Base-by-base conservation (phyloP, 352 stramenopile genomes). In the Plasmopara viticola region DNA sequence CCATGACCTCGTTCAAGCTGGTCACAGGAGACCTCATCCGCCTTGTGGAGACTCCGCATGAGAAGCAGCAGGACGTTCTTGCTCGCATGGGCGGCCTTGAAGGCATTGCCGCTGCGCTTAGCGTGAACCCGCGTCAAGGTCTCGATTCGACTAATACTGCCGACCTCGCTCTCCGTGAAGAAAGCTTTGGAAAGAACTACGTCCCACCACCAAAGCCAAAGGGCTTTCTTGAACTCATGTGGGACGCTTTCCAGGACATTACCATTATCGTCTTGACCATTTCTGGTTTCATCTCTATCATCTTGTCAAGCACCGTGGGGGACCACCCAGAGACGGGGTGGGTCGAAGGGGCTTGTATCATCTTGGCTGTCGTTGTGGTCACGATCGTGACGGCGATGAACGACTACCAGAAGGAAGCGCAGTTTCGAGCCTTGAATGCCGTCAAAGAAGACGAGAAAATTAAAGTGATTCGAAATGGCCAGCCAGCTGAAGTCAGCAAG, bases 321-420 rank as follows among this genome's bases (percentile, higher is more conserved):
- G 62, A 83, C n/a, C 66, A 84, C 54, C 51, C 49, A 7, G 64
- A 78, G 44, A 84, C 72, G 8, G 74, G 61, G 3, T 97, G 86
- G 87, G 86, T 96, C 13, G 86, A 97, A 60, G 87, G 87, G 54
- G 68, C 77, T 29, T 92, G 84, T 58, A 97, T 97, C 61, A 68
- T 96, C 9, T 55, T 95, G 10, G 84, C 89, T 28, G 81, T 97
- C 38, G 46, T 96, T 8, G 70, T 97, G 12, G 88, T 97, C 6
- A 86, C 84, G 5, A 68, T 82, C 14, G 84, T 97, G 8, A 93
- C 86, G 28, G 87, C 86, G 31, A 53, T 79, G 29, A 96, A 95
- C 53, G 87, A 97, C 59, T 96, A 96, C 60, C 79, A 86, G 62
- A 95, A 96, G 66, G 85, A 96, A 54, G 64, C 87, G 35, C 84